These are phyloP conservation scores for Phytopythium litorale DNA, from an alignment of 352 stramenopile genomes.

Conservation along the genomic window DNA sequence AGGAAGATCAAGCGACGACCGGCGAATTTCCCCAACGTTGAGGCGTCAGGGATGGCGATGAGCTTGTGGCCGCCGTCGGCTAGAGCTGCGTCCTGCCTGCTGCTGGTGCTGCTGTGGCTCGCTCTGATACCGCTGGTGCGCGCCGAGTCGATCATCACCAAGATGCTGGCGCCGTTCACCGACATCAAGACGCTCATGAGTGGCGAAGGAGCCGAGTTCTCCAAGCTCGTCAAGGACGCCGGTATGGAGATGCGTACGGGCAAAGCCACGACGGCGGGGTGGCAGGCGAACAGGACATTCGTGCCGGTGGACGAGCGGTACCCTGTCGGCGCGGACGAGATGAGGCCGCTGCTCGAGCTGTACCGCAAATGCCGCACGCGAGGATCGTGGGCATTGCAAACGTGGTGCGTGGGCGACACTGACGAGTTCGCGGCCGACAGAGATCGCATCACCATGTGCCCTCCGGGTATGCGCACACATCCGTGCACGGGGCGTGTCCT, in stretches of 20 bases:
- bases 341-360: constrained; percentile 41
- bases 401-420: constrained; percentile 52
- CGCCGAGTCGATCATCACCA: constrained; percentile 20
- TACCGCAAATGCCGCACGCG: constrained; percentile 41
- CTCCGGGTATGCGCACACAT: constrained; percentile 44
- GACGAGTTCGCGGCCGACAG: constrained; percentile 9
- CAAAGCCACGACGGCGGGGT: constrained; percentile 5
- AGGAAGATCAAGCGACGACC: not conserved
- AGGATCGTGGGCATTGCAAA: constrained; percentile 40
- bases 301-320: constrained; percentile 47
- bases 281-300: constrained; percentile 5
- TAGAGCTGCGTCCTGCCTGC: not conserved
- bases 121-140: not conserved
- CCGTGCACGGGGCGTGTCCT: constrained; percentile 62
- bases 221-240: constrained; percentile 11
- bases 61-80: not conserved
- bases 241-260: constrained; percentile 10
- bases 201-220: constrained; percentile 11
- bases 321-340: constrained; percentile 35
- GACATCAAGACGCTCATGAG: constrained; percentile 27
- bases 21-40: not conserved
- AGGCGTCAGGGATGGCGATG: not conserved
- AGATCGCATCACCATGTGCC: constrained; percentile 24
- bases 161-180: constrained; percentile 35
- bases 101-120: constrained; percentile 12